Evolutionary conservation across 225 moss, liverwort and hornwort species (phyloP), one percentile per base, ranked within the genome.

Genomic region (Takakia lepidozioides): DNA sequence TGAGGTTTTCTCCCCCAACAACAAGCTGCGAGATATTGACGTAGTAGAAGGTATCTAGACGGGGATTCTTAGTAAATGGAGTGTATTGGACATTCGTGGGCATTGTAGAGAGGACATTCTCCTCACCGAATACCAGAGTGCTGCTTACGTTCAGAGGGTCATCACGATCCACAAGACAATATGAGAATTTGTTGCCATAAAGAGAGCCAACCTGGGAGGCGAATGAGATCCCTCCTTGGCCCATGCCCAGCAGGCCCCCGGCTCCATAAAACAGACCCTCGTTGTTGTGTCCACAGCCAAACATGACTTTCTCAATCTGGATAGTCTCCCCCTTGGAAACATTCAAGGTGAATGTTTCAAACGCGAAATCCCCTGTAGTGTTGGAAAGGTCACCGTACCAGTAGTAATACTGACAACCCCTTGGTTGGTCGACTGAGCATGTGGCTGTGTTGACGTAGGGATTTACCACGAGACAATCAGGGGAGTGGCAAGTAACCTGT

Each of bases 201-300:
- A 48, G 28, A 2, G 22, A 17, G 0, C 55, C 56, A 37, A 72
- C 50, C 52, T 72, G 71, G 1, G 66, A 61, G 1, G 52, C 41
- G 21, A 72, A 61, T 19, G 71, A 66, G 25, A 61, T 38, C 1
- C 29, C 10, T 8, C 71, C 71, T 47, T 52, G 65, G 2, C 66
- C 71, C 2, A 72, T 50, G 14, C 71, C 71, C 10, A 72, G 48
- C 19, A 72, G 29, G 37, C 71, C 71, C 6, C 60, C 71, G 27
- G 59, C 60, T 3, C 55, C 60, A 1, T 27, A 48, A 29, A 64
- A 59, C 20, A 52, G 43, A 42, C 55, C 75, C 22, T 60, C 46
- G 25, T 75, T 75, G 27, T 63, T 65, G 47, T 75, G 70, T 25
- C 75, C 75, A 48, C 75, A 75, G 23, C 75, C 75, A 16, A 75